Evolutionary conservation across 2,329 filamentous ascomycete species (phyloP).

Genomic region (Nigrospora osmanthi): DNA sequence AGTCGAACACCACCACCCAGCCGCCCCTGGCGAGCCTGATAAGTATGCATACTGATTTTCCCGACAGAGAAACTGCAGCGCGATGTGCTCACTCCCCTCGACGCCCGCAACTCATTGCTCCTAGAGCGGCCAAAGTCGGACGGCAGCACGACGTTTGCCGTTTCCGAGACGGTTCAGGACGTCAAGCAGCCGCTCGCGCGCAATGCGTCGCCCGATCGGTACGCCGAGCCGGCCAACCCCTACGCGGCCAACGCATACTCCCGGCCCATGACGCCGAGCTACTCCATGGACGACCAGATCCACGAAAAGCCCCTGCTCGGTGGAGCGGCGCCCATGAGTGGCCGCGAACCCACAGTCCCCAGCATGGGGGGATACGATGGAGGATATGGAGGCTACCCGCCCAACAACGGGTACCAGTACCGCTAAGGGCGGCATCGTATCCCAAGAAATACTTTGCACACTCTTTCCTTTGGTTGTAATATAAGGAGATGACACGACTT

Average conservation of each 20-base stretch:
- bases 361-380: slow-evolving; percentile 13
- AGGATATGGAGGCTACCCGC: background rate
- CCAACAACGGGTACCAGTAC: background rate
- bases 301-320: slow-evolving; percentile 27
- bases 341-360: slow-evolving; percentile 26
- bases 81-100: slow-evolving; percentile 76
- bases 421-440: background rate
- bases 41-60: slow-evolving; percentile 7
- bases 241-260: slow-evolving; percentile 16
- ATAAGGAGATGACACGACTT: background rate
- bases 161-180: slow-evolving; percentile 29
- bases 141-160: slow-evolving; percentile 31
- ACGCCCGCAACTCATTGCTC: slow-evolving; percentile 80
- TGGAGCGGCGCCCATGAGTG: slow-evolving; percentile 29
- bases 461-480: background rate
- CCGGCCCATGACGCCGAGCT: slow-evolving; percentile 29
- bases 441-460: background rate
- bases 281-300: slow-evolving; percentile 20
- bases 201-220: slow-evolving; percentile 25
- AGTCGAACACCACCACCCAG: slow-evolving; percentile 24
- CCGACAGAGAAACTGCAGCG: slow-evolving; percentile 63
- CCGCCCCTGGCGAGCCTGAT: background rate
- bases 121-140: slow-evolving; percentile 44
- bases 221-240: slow-evolving; percentile 14
- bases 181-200: slow-evolving; percentile 19